phyloP scores from a whole-genome alignment of 805 yeast genomes.

The Blastobotrys peoriensis region DNA sequence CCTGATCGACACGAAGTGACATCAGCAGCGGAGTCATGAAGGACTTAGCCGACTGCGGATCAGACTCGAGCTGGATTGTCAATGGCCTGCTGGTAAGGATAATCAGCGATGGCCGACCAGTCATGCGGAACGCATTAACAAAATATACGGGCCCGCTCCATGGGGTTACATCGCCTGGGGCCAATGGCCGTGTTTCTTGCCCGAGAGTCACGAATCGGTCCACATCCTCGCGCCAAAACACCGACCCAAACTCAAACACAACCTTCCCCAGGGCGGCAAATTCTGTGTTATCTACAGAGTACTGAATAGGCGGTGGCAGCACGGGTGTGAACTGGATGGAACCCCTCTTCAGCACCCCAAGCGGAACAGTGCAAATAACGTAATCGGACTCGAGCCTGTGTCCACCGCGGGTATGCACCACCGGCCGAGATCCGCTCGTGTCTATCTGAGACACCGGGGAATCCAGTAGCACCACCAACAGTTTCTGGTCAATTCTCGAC shows the following conservation, averaged over 20 bases:
- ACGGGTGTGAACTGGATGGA: constrained; percentile 51
- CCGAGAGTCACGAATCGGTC: constrained; percentile 47
- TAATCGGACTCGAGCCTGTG: constrained; percentile 35
- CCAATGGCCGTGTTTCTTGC: constrained; percentile 18
- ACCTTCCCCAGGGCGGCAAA: constrained; percentile 72
- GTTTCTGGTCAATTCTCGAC: neutral
- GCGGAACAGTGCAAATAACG: constrained; percentile 70
- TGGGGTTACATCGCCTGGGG: constrained; percentile 9
- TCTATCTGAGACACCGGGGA: neutral
- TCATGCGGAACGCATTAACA: constrained; percentile 51
- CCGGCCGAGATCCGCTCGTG: neutral
- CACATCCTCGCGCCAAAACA: constrained; percentile 53
- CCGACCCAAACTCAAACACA: constrained; percentile 54
- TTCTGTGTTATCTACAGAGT: constrained; percentile 44
- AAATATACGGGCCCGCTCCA: constrained; percentile 37
- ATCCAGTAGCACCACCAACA: neutral
- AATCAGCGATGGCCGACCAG: constrained; percentile 49
- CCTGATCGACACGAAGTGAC: constrained; percentile 23
- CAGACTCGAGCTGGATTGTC: constrained; percentile 50
- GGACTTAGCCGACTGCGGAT: constrained; percentile 51
- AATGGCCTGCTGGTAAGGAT: constrained; percentile 66
- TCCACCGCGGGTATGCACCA: neutral
- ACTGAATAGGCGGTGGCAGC: constrained; percentile 38
- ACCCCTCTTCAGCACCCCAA: constrained; percentile 52
- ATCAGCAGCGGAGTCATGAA: constrained; percentile 48